Evolutionary conservation across 2,329 filamentous ascomycete species (phyloP), one percentile per base, ranked within the genome.

Genomic region (Coniochaeta sp.): DNA sequence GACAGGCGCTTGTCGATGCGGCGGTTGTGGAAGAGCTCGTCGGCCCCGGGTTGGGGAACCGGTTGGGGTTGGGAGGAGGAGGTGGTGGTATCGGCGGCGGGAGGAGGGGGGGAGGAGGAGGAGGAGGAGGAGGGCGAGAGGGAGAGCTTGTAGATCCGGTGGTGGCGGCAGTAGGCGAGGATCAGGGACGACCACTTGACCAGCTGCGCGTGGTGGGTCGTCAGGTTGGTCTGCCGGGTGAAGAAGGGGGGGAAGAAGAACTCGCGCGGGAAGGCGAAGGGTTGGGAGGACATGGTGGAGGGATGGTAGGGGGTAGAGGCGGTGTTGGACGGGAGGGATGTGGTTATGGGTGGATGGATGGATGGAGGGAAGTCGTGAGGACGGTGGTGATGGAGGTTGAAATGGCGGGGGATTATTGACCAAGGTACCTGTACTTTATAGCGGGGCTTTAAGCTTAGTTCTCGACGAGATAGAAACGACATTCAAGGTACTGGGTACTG

Each of bases 201-300:
- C 62, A 92, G 86, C 71, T 95, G 91, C 54, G 88, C 86, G 74
- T 88, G 84, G 70, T 83, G 87, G 10, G 89, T 93, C 32, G 83
- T 82, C 62, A 85, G 79, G 76, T 91, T 91, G 38, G 87, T 84
- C 74, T 95, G 90, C 59, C 85, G 86, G 60, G 89, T 92, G 84
- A 90, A 95, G 86, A 95, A 93, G 70, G 90, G 88, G 0, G 90
- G 90, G 78, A 91, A 93, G 76, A 79, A 78, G 81, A 92, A 89
- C 72, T 85, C 83, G 66, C 79, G 80, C 4, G 85, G 85, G 73
- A 86, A 88, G 42, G 67, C 59, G 73, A 87, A 87, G 67, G 74
- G 34, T 32, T 36, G 6, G 28, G 19, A 2, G 55, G 54, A 56
- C 54, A 56, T 56, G 24, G 24, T 52, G 26, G 22, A 9, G 3